These are phyloP conservation scores for Eucalyptus tenuipes DNA, from an alignment of 345 rosid genomes.

Conservation along the genomic window DNA sequence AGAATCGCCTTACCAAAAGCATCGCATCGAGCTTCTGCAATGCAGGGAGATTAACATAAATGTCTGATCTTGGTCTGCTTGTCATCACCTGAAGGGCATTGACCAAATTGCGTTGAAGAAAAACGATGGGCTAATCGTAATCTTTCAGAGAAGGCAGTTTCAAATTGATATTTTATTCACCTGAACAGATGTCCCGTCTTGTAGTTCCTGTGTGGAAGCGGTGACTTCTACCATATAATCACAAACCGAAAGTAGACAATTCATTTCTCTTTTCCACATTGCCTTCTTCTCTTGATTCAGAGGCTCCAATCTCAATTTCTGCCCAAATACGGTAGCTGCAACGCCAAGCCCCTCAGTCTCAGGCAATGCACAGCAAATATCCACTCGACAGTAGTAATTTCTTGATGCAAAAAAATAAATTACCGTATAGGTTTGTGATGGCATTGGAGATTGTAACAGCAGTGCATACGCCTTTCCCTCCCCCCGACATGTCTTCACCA, in stretches of 20 bases:
- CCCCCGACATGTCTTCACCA: constrained; percentile 97
- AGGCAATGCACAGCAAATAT: neutral
- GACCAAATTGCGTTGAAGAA: neutral
- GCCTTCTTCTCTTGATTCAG: constrained; percentile 66
- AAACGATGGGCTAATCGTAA: neutral
- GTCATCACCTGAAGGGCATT: constrained; percentile 49
- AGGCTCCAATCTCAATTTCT: constrained; percentile 73
- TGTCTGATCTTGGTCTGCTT: constrained; percentile 61
- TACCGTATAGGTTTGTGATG: constrained; percentile 94
- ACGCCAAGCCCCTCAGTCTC: neutral
- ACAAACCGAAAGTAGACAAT: constrained; percentile 75
- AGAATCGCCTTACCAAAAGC: constrained; percentile 41
- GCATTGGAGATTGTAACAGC: constrained; percentile 87
- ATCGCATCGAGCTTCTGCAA: constrained; percentile 70
- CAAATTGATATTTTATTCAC: constrained; percentile 4
- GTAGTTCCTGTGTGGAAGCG: constrained; percentile 46
- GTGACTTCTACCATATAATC: constrained; percentile 68
- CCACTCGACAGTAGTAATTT: neutral
- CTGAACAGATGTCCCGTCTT: constrained; percentile 56
- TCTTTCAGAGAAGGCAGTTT: neutral
- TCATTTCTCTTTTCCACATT: constrained; percentile 92
- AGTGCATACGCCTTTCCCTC: constrained; percentile 91
- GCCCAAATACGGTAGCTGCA: constrained; percentile 91
- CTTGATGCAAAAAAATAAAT: neutral
- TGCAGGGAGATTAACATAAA: constrained; percentile 81